Evolutionary conservation across 805 yeast genomes (phyloP).

Genomic region (Schizosaccharomyces cryophilus): DNA sequence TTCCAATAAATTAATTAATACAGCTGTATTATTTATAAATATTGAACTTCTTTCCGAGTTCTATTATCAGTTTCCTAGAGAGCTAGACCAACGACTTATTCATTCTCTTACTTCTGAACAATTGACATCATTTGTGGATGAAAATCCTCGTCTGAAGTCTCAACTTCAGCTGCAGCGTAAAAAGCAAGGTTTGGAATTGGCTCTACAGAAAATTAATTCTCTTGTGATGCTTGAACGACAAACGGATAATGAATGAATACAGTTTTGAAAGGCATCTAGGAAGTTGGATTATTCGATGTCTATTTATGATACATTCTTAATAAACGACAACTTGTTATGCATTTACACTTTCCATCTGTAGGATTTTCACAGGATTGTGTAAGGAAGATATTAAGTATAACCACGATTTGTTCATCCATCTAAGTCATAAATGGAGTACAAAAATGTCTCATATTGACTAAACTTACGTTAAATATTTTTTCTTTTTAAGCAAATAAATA

Average conservation of each 20-base stretch:
- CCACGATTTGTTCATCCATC: too few relatives aligned
- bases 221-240: constrained; percentile 37
- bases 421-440: too few relatives aligned
- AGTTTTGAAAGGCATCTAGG: neutral
- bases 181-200: constrained; percentile 66
- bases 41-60: constrained; percentile 87
- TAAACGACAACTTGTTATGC: too few relatives aligned
- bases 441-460: too few relatives aligned
- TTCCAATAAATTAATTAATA: constrained; percentile 70
- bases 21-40: constrained; percentile 76
- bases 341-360: too few relatives aligned
- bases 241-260: neutral
- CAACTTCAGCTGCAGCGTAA: constrained; percentile 88
- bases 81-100: constrained; percentile 53
- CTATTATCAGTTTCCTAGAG: constrained; percentile 88
- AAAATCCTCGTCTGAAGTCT: constrained; percentile 69
- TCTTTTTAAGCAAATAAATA: too few relatives aligned
- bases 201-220: constrained; percentile 60
- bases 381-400: too few relatives aligned
- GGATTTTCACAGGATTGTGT: too few relatives aligned
- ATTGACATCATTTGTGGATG: constrained; percentile 73
- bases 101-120: constrained; percentile 44
- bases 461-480: too few relatives aligned
- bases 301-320: too few relatives aligned
- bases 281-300: too few relatives aligned